Conservation (phyloP, 2,329 filamentous ascomycete genomes). For the Fonsecaea erecta region DNA sequence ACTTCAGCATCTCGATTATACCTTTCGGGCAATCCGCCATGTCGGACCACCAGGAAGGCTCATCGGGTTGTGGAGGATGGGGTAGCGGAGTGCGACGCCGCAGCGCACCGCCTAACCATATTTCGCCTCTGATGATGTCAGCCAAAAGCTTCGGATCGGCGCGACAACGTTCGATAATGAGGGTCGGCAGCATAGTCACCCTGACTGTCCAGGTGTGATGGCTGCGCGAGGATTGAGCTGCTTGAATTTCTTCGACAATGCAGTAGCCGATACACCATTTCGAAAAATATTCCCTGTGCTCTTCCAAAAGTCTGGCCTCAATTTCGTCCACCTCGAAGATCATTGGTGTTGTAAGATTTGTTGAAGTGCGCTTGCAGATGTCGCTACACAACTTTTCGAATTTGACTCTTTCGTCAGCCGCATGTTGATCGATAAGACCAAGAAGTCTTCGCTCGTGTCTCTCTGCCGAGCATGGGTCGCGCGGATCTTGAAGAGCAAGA, state of each 20-base stretch:
- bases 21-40: conserved; percentile 74
- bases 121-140: conserved; percentile 73
- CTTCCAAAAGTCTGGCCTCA: conserved; percentile 65
- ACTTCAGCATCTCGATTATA: conserved; percentile 67
- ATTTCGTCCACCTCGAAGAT: conserved; percentile 66
- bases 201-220: conserved; percentile 44
- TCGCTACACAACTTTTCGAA: conserved; percentile 73
- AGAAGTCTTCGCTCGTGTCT: conserved; percentile 51
- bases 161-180: conserved; percentile 76
- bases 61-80: neutral
- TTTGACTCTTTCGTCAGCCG: conserved; percentile 84
- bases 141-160: conserved; percentile 72
- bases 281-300: conserved; percentile 62
- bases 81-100: neutral
- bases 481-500: conserved; percentile 56
- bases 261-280: conserved; percentile 74
- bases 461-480: neutral
- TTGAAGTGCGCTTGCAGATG: conserved; percentile 50
- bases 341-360: conserved; percentile 57
- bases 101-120: conserved; percentile 63
- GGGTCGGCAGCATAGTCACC: conserved; percentile 67
- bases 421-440: conserved; percentile 88
- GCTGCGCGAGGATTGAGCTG: neutral
- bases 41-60: conserved; percentile 21
- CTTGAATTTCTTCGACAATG: conserved; percentile 39